Base-by-base conservation (phyloP, 2,329 filamentous ascomycete genomes). In the Xylariaceae sp. region DNA sequence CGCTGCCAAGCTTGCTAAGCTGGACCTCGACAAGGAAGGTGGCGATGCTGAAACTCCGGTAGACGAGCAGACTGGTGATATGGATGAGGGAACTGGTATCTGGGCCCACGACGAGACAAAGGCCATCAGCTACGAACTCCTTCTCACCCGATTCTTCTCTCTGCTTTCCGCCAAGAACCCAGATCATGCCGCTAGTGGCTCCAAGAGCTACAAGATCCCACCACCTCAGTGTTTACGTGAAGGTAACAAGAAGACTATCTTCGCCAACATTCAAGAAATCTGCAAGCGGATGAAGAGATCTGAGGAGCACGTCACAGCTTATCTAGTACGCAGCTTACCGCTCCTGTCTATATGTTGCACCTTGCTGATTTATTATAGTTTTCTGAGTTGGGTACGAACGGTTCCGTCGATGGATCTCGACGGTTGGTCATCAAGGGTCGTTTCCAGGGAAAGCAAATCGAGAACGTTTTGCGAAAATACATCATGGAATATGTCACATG, bases 171-270 rank as follows among this genome's bases (percentile, higher is more conserved):
- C 91, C 69, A 90, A 94, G 76, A 95, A 98, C 75, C 93, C 93
- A 57, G 93, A 98, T 65, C 85, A 97, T 61, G 85, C 91, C 51
- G 85, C 87, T 49, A 87, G 83, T 64, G 89, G 89, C 53, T 82
- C 83, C 61, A 93, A 89, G 78, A 94, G 87, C 69, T 98, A 97
- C 82, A 97, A 97, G 82, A 98, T 98, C 56, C 93, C 93, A 39
- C 93, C 93, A 39, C 93, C 93, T 38, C 93, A 98, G 75, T 97
- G 93, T 73, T 82, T 97, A 63, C 90, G 93, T 73, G 93, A 98
- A 89, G 93, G 93, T 66, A 98, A 98, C 83, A 94, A 95, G 81
- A 95, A 95, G 84, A 98, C 93, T 49, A 95, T 98, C 62, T 98
- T 98, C 62, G 93, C 91, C 75, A 98, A 98, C 75, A 93, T 98